These are phyloP conservation scores for Rhizophora mangle DNA, from an alignment of 345 rosid genomes.

Conservation along the genomic window DNA sequence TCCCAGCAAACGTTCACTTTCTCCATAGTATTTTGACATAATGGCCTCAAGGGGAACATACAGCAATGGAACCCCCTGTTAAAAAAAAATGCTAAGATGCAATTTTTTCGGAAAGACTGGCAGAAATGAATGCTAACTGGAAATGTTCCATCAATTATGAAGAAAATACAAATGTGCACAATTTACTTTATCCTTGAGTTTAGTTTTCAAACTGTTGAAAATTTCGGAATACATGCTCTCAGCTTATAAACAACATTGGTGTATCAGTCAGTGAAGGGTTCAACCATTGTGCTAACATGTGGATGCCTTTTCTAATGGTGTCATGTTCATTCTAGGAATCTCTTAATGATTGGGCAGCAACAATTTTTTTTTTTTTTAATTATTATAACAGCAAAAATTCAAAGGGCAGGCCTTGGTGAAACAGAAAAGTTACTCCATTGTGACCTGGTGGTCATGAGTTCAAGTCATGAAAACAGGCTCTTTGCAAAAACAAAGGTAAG, in stretches of 20 bases:
- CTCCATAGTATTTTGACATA: constrained; percentile 90
- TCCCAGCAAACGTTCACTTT: constrained; percentile 81
- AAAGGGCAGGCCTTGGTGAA: no score
- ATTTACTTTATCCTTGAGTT: not conserved
- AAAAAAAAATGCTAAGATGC: not conserved
- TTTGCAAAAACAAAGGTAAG: no score
- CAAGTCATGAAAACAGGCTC: no score
- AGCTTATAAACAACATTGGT: not conserved
- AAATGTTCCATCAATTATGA: not conserved
- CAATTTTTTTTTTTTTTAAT: no score
- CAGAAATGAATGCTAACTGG: not conserved
- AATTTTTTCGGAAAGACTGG: not conserved
- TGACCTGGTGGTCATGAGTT: no score
- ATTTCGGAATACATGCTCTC: not conserved
- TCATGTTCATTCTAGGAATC: no score
- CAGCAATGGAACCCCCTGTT: constrained; percentile 77
- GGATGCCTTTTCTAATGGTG: no score
- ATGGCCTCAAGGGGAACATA: constrained; percentile 89
- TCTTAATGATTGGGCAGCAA: no score
- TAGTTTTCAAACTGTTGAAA: not conserved
- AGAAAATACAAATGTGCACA: not conserved
- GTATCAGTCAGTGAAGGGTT: not conserved
- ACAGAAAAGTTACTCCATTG: no score
- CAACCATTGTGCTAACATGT: no score
- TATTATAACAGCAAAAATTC: no score